Evolutionary conservation across 805 yeast species (phyloP), one percentile per base, ranked within the genome.

Genomic region (Saccharomycopsis fodiens): DNA sequence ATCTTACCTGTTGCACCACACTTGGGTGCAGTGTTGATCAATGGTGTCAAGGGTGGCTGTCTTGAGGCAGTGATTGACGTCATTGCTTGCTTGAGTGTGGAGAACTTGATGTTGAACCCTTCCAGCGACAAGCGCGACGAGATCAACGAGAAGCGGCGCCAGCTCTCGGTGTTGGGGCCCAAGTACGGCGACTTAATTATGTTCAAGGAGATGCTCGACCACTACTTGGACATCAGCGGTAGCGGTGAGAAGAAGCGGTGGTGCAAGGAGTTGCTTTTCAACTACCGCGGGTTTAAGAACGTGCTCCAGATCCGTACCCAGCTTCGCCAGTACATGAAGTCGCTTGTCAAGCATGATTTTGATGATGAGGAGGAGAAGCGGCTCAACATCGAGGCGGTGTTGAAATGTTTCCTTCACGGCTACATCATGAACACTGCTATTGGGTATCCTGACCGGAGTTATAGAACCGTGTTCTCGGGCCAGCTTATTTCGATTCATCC

Each of bases 391-490:
- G 72, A 80, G 15, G 56, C 66, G 2, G 70, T 91, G 6, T 66
- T 91, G 45, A 85, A 85, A 59, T 76, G 95, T 21, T 93, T 93
- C 62, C 65, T 93, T 34, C 69, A 72, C 32, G 98, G 99, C 0
- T 91, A 73, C 55, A 73, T 86, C n/a, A 73, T 82, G 40, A 89
- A 91, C 61, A 81, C 96, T 0, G 98, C 98, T 0, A 76, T 93
- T 16, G 95, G 96, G 8, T 77, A 85, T 78, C 96, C 97, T 0
- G 97, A 93, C 61, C 73, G 97, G 57, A 83, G 96, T 3, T 93
- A 82, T 65, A 72, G 94, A 58, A 88, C 97, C 0, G 82, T 88
- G 4, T 67, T 82, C 23, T 77, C 84, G 1, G 95, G 95, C 21
- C 96, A 87, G 61, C 68, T 85, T 27, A 78, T 91, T 39, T 79